Evolutionary conservation across 192 early-diverging fungal genomes (phyloP).

Genomic region (Funneliformis geosporum): DNA sequence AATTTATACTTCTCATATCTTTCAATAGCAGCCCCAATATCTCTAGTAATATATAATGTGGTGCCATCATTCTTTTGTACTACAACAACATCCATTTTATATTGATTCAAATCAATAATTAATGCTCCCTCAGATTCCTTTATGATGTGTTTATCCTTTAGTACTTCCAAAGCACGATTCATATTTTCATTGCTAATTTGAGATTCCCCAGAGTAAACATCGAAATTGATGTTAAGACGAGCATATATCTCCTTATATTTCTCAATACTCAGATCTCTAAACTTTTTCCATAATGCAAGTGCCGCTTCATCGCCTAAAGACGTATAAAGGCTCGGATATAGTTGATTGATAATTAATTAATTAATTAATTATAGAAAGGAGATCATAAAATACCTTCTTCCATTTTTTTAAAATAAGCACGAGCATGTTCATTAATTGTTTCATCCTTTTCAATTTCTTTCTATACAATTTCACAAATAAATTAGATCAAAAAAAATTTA

Average conservation of each 20-base stretch:
- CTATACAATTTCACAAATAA: constrained; percentile 35
- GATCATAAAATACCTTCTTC: constrained; percentile 65
- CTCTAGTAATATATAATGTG: constrained; percentile 91
- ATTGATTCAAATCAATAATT: constrained; percentile 78
- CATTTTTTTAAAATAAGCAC: constrained; percentile 92
- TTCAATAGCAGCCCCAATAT: constrained; percentile 93
- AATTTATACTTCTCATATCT: constrained; percentile 87
- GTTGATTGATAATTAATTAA: no score
- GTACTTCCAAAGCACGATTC: constrained; percentile 65
- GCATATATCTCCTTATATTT: constrained; percentile 92
- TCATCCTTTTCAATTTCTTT: constrained; percentile 64
- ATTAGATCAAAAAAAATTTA: not conserved
- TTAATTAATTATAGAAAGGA: not conserved
- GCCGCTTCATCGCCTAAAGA: constrained; percentile 63
- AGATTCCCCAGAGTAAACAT: constrained; percentile 95
- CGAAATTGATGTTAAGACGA: constrained; percentile 90
- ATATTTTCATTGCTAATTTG: constrained; percentile 75
- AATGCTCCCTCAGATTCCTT: constrained; percentile 81
- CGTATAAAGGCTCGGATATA: no score
- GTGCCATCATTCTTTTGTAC: constrained; percentile 91
- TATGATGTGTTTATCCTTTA: constrained; percentile 72
- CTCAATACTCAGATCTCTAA: constrained; percentile 86
- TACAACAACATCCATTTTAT: constrained; percentile 83
- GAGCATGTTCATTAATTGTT: constrained; percentile 78
- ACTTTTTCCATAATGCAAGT: constrained; percentile 81